Conservation (phyloP, 345 rosid genomes). For the Citrus medica region DNA sequence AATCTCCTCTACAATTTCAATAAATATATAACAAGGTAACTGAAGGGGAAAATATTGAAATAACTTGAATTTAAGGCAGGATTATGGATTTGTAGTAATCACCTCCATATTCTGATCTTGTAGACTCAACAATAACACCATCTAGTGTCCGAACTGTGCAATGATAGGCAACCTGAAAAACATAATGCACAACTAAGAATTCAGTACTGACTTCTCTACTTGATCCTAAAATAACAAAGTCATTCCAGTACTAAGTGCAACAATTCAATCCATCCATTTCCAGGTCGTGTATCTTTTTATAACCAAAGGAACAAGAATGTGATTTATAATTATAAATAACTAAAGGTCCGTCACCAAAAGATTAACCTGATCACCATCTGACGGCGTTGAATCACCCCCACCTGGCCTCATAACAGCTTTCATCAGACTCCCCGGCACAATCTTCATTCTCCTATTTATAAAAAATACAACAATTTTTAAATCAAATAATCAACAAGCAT, state of each 20-base stretch:
- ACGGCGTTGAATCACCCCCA: constrained; percentile 75
- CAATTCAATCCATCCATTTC: neutral
- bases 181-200: neutral
- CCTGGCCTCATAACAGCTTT: constrained; percentile 90
- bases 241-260: neutral
- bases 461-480: neutral
- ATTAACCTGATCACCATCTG: constrained; percentile 91
- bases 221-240: neutral
- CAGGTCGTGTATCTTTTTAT: no score
- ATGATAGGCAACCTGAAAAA: constrained; percentile 68
- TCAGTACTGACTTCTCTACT: neutral
- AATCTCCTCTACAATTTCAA: neutral
- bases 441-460: constrained; percentile 70
- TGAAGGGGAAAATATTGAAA: neutral
- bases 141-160: constrained; percentile 82
- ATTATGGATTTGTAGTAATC: neutral
- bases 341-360: neutral
- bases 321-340: neutral
- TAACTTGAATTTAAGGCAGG: neutral
- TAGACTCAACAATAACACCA: constrained; percentile 80
- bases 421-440: constrained; percentile 85
- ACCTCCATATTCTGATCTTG: constrained; percentile 81
- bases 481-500: neutral
- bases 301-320: neutral
- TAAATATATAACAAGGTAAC: neutral